Evolutionary conservation across 208 protist genomes (phyloP).

Genomic region (Entamoeba moshkovskii): DNA sequence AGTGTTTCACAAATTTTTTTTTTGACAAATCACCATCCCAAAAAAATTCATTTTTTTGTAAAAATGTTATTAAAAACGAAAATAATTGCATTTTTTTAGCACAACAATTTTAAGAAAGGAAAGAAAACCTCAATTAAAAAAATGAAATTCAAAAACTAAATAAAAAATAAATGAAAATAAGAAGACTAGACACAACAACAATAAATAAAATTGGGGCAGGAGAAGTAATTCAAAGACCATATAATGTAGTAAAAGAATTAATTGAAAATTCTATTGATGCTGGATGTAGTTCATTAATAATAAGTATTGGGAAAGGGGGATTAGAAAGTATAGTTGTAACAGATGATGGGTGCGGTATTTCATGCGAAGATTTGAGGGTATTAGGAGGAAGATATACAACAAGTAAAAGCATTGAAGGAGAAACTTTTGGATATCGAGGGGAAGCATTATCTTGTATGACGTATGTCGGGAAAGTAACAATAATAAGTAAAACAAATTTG

Average conservation of each 20-base stretch:
- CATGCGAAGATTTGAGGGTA: background rate
- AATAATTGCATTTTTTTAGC: no score
- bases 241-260: conserved; percentile 24
- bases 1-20: no score
- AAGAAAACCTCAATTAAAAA: no score
- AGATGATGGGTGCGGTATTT: conserved; percentile 20
- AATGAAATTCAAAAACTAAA: no score
- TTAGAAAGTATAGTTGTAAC: background rate
- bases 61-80: no score
- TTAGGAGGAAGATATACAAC: conserved; percentile 3
- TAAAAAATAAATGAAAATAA: background rate
- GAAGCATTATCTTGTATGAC: conserved; percentile 25
- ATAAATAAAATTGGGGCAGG: conserved; percentile 19
- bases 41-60: no score
- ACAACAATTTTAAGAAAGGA: no score
- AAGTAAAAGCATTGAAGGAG: background rate
- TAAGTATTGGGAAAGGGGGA: conserved; percentile 3
- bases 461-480: conserved; percentile 10
- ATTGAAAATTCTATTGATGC: conserved; percentile 27
- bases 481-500: background rate
- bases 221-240: conserved; percentile 22
- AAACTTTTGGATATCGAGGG: conserved; percentile 26
- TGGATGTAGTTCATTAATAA: background rate
- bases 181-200: background rate
- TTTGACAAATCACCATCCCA: no score